These are phyloP conservation scores for Chlamydomonas applanata DNA, from an alignment of 139 green algal species.

Conservation along the genomic window DNA sequence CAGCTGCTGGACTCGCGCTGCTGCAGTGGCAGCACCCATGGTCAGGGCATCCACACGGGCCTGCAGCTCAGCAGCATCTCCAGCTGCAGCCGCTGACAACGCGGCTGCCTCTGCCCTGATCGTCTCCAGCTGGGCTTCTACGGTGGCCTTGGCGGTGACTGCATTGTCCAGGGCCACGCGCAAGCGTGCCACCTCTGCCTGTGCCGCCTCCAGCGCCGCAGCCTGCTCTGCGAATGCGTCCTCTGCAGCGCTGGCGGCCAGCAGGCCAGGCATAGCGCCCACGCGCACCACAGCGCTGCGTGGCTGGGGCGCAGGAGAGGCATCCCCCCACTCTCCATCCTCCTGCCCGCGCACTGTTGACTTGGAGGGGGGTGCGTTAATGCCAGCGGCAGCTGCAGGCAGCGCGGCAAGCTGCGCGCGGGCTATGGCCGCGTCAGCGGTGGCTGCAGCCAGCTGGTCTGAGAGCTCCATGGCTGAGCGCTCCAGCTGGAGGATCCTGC, in stretches of 20 bases:
- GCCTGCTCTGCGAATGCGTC: too few relatives aligned
- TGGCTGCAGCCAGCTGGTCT: conserved; percentile 3
- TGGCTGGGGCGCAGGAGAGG: too few relatives aligned
- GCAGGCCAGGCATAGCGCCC: too few relatives aligned
- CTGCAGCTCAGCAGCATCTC: neutral
- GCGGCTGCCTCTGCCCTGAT: neutral
- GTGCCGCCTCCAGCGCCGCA: neutral
- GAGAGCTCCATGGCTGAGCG: conserved; percentile 19
- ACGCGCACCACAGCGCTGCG: too few relatives aligned
- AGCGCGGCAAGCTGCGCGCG: conserved; percentile 2
- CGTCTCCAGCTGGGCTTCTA: neutral
- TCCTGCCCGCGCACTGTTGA: too few relatives aligned
- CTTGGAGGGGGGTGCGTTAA: too few relatives aligned
- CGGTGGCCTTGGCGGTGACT: neutral
- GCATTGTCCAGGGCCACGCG: conserved; percentile 7
- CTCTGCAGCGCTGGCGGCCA: too few relatives aligned
- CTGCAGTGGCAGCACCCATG: too few relatives aligned
- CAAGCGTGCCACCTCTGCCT: neutral
- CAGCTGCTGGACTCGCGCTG: neutral
- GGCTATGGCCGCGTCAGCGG: neutral
- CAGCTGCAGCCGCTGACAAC: neutral
- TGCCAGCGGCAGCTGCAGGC: too few relatives aligned
- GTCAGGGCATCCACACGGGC: too few relatives aligned
- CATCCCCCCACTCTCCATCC: too few relatives aligned
- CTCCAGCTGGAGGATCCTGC: conserved; percentile 41